Evolutionary conservation across 2,329 filamentous ascomycete genomes (phyloP), one percentile per base, ranked within the genome.

Genomic region (Coniochaeta sp.): DNA sequence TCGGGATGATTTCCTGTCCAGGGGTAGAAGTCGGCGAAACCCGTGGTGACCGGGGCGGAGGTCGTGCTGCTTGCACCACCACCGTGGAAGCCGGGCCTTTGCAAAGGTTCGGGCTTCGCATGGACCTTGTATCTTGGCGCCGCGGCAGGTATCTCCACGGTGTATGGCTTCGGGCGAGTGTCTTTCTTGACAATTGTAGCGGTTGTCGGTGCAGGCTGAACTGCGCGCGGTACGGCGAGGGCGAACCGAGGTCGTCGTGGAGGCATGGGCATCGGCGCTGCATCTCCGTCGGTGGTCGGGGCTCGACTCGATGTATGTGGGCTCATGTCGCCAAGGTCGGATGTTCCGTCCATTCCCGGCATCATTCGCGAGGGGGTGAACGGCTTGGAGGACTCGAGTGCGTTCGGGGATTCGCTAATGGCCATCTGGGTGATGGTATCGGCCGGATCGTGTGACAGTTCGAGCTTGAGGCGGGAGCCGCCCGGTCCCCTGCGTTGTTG

Each of bases 1-100:
- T 99, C 94, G n/a, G 88, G 79, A 61, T 95, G 89, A 54, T 83
- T 82, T 51, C 91, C 91, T 3, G 77, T 85, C 94, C 94, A 99
- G 5, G 92, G 90, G 56, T 84, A 87, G 71, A 96, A 95, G 70
- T 97, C 94, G 50, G 88, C 88, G 56, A 74, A 67, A 22, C 75
- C 77, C 51, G 60, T 51, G 20, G 53, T 45, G 20, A 46, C 55
- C n/a, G n/a, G n/a, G 14, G 33, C 65, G 14, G 59, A 60, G 49
- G 66, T 67, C 57, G 65, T 68, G 52, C 67, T 65, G 31, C 66
- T 62, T 47, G 66, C 16, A 20, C 28, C 6, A 42, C 24, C 28
- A 22, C 16, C 31, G 31, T 59, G 57, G 20, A 26, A 48, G 7
- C 45, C 27, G 4, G n/a, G n/a, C n/a, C n/a, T n/a, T n/a, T n/a